Conservation (phyloP, 768 basidiomycete species). For the Pleurotus sapidus region DNA sequence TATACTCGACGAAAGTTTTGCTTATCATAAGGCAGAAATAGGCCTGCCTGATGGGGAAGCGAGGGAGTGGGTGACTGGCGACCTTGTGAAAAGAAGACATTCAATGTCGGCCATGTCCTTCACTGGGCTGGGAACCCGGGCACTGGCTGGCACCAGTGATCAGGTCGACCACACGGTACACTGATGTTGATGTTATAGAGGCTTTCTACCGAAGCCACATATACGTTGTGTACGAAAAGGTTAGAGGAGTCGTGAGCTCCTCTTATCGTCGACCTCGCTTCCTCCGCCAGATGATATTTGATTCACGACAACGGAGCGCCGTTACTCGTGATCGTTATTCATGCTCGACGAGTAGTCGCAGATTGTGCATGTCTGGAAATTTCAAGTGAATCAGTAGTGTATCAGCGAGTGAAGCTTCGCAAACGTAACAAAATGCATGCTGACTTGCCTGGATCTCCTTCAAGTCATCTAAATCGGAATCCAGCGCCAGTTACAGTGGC, state of each 20-base stretch:
- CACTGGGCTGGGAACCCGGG: too few species aligned
- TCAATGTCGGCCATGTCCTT: background rate
- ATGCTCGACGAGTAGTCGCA: background rate
- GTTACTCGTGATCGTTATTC: conserved; percentile 2
- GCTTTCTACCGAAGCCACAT: background rate
- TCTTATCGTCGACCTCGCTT: background rate
- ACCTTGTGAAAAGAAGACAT: conserved; percentile 7
- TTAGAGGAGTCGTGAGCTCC: background rate
- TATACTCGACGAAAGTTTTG: background rate
- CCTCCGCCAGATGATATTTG: background rate
- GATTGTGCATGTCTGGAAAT: background rate
- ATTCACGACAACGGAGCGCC: background rate
- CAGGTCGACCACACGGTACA: background rate
- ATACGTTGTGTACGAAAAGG: too few species aligned
- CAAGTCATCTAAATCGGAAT: too few species aligned
- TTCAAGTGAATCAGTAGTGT: background rate
- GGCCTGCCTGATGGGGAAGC: conserved; percentile 33
- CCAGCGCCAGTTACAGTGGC: too few species aligned
- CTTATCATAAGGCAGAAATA: conserved; percentile 16
- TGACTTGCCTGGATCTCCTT: too few species aligned
- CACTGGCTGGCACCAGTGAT: background rate
- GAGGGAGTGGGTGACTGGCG: conserved; percentile 17
- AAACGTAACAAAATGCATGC: background rate
- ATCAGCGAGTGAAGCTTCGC: background rate
- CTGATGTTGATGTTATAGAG: background rate